Conservation (phyloP, 2,329 filamentous ascomycete genomes). For the Pseudopyricularia javanii region DNA sequence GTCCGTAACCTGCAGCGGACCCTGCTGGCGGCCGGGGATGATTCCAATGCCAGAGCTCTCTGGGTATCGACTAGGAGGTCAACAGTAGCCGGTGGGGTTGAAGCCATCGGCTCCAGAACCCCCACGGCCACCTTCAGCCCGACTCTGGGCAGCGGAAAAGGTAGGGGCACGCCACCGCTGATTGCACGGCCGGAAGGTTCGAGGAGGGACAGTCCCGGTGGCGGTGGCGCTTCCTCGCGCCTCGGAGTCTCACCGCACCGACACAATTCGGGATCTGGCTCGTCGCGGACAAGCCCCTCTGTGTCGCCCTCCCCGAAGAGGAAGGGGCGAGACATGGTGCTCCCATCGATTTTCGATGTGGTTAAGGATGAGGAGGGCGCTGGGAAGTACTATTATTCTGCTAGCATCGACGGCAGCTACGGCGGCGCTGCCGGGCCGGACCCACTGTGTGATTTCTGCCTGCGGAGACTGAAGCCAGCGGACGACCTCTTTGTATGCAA, state of each 20-base stretch:
- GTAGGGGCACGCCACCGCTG: background rate
- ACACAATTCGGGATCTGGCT: background rate
- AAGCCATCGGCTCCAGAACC: background rate
- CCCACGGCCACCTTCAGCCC: background rate
- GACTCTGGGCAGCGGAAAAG: background rate
- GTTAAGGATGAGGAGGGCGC: background rate
- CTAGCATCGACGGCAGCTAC: background rate
- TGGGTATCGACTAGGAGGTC: background rate
- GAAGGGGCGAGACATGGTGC: background rate
- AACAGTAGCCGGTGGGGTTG: background rate
- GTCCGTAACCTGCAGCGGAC: constrained; percentile 1
- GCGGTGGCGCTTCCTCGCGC: background rate
- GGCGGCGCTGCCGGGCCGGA: background rate
- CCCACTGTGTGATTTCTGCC: constrained; percentile 1
- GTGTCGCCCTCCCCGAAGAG: background rate
- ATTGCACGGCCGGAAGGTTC: background rate
- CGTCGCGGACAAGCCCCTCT: background rate
- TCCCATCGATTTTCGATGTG: background rate
- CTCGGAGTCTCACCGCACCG: background rate
- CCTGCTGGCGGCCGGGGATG: background rate
- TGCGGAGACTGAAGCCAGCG: background rate
- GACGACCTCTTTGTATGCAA: constrained; percentile 1
- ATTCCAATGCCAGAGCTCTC: background rate
- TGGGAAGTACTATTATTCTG: background rate
- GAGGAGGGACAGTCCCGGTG: background rate